Percentiles rank a stretch among this genome's conserved stretches.
phyloP scores from a whole-genome alignment of 2,329 filamentous ascomycete species.

The Microascus cirrosus region DNA sequence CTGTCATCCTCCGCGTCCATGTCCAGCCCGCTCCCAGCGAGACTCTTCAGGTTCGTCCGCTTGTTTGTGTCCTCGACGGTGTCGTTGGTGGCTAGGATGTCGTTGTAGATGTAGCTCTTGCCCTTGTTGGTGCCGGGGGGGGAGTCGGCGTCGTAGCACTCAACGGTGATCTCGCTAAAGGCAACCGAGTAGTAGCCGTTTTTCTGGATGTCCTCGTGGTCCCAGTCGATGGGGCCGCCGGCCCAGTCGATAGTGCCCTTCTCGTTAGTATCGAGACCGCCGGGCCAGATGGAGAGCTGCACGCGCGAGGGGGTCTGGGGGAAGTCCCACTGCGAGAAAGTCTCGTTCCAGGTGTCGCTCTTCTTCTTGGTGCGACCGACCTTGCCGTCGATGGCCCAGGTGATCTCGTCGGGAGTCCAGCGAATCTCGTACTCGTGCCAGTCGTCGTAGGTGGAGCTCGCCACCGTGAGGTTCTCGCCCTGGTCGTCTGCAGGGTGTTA shows the following conservation, averaged over 20 bases:
- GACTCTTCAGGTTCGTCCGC: conserved; percentile 63
- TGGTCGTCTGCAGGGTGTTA: conserved; percentile 52
- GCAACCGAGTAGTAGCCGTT: conserved; percentile 83
- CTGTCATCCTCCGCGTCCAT: conserved; percentile 35
- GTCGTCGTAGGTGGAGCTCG: conserved; percentile 61
- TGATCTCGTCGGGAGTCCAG: conserved; percentile 79
- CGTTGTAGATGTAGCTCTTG: conserved; percentile 66
- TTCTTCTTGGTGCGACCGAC: conserved; percentile 64
- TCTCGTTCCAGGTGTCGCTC: conserved; percentile 76
- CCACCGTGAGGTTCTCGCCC: conserved; percentile 52
- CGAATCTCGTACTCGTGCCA: conserved; percentile 88
- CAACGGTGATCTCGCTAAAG: conserved; percentile 64
- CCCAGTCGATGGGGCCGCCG: conserved; percentile 83
- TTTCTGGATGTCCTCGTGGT: conserved; percentile 65
- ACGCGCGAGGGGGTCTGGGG: conserved; percentile 87
- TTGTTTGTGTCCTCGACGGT: conserved; percentile 68
- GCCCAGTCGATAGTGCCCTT: conserved; percentile 85
- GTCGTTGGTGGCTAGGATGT: conserved; percentile 55
- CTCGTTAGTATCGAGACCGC: conserved; percentile 67
- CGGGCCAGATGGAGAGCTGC: conserved; percentile 93
- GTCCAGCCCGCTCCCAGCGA: conserved; percentile 71
- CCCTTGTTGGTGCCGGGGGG: conserved; percentile 57
- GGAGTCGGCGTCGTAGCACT: conserved; percentile 63
- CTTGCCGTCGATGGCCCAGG: conserved; percentile 78
- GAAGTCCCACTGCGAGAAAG: conserved; percentile 70